Percentiles rank a stretch among this genome's conserved stretches.
Conservation (phyloP, 1,139 yeast species). For the Sporopachydermia cereana region DNA sequence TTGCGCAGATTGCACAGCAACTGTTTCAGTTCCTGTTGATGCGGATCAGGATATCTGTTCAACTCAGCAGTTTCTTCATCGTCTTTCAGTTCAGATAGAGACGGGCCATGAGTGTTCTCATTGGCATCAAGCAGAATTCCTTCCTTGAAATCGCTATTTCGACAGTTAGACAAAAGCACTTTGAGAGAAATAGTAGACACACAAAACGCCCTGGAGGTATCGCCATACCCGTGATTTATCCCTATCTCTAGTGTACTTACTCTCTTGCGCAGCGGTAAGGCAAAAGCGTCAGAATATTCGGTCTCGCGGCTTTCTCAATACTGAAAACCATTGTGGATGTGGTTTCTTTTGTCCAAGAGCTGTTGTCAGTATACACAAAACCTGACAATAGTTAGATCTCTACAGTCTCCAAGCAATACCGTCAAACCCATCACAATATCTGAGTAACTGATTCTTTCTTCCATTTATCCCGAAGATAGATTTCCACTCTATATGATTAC, state of each 20-base stretch:
- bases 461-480: no score
- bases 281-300: slow-evolving; percentile 66
- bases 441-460: no score
- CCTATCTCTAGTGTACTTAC: no score
- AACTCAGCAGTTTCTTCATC: slow-evolving; percentile 37
- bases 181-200: no score
- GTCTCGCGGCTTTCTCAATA: slow-evolving; percentile 55
- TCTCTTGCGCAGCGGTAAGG: slow-evolving; percentile 97
- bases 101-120: slow-evolving; percentile 91
- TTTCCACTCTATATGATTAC: no score
- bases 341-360: no score
- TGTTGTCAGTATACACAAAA: no score
- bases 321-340: slow-evolving; percentile 35
- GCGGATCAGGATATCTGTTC: slow-evolving; percentile 95
- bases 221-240: no score
- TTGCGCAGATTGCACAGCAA: slow-evolving; percentile 66
- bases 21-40: slow-evolving; percentile 68
- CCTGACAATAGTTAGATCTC: no score
- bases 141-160: slow-evolving; percentile 50
- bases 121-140: slow-evolving; percentile 91
- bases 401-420: no score
- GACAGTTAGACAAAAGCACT: no score
- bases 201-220: background rate
- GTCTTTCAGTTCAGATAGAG: slow-evolving; percentile 32
- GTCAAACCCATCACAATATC: no score